Base-by-base conservation (phyloP, 345 rosid species). In the Balakata baccata region DNA sequence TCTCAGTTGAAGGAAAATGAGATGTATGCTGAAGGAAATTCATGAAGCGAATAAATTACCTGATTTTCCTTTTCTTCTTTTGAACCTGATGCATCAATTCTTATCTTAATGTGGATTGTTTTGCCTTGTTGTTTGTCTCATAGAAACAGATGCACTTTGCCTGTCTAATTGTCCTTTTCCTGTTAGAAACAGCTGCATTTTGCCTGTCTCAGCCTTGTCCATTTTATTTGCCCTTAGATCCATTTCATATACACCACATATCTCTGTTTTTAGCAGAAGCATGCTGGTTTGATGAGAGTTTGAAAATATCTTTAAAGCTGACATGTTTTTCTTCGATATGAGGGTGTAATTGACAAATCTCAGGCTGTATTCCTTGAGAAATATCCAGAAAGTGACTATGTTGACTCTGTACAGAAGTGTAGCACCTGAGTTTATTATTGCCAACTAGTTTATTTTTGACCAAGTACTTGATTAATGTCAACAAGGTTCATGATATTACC, bases 1-100 rank as follows among this genome's bases (percentile, higher is more conserved):
- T 20, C 92, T 38, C 95, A 90, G 82, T 86, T 94, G 64, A 94
- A 87, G 84, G 97, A 94, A 85, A 94, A 94, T 79, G 98, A 92
- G 74, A 94, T 86, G 98, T 94, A 87, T 88, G 95, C 69, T 46
- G 29, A 38, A 17, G 25, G 46, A 50, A 74, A 78, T 59, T 20
- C 77, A 37, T 61, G 41, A 29, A 13, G 71, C 14, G 11, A 52
- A 4, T 71, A 11, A 13, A 29, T 63, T 47, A 17, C 58, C 22
- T 52, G 17, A 17, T 47, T 29, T 29, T 52, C 8, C 7, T 47
- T 14, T 29, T 41, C 18, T 34, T 73, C 37, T 50, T 25, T 14
- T 64, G 64, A 45, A 41, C 0, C 10, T 23, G 52, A 51, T 62
- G 68, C 65, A 56, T 38, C 61, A 12, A 39, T 29, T 53, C n/a